Evolutionary conservation across 352 stramenopile genomes (phyloP), one percentile per base, ranked within the genome.

Genomic region (Globisporangium carolinianum): DNA sequence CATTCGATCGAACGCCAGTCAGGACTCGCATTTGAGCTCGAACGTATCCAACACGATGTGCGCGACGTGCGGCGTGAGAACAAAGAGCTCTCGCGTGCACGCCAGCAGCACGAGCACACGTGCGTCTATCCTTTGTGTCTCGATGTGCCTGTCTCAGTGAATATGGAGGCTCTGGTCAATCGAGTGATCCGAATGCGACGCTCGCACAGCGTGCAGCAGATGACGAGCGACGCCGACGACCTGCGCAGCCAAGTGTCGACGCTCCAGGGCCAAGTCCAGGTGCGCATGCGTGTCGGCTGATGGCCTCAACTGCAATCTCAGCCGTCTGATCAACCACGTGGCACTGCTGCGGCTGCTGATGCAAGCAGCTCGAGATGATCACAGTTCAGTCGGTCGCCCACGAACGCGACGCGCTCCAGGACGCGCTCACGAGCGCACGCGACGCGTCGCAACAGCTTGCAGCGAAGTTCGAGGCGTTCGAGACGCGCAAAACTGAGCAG

Each of bases 231-330:
- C 32, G 46, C 80, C 3, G 68, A 83, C 11, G 63, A 76, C 8
- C 36, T 71, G 0, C 69, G 68, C 47, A 68, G 55, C 17, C 69
- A 73, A n/a, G 54, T 79, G 5, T 42, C 71, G 45, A 84, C 72
- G 4, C 46, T 86, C 0, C 66, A 84, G 41, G 72, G 71, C 0
- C 74, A 88, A 38, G 47, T 84, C 47, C 75, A 86, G 71, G 76
- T 78, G 53, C 54, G 15, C n/a, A 14, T 41, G 7, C 15, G n/a
- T 8, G n/a, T 15, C 4, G 38, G 12, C 18, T 35, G 47, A 52
- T 5, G 3, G 24, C 24, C 24, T 24, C 24, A 24, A 24, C 24
- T 24, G 24, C 24, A 24, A 24, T 24, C 24, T 24, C 36, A 8
- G 3, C n/a, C 10, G 36, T 7, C 12, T 43, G 6, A 3, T 12